Percentiles rank a stretch among this genome's conserved stretches.
phyloP scores from a whole-genome alignment of 306 rosid genomes.

The Rubus idaeus region DNA sequence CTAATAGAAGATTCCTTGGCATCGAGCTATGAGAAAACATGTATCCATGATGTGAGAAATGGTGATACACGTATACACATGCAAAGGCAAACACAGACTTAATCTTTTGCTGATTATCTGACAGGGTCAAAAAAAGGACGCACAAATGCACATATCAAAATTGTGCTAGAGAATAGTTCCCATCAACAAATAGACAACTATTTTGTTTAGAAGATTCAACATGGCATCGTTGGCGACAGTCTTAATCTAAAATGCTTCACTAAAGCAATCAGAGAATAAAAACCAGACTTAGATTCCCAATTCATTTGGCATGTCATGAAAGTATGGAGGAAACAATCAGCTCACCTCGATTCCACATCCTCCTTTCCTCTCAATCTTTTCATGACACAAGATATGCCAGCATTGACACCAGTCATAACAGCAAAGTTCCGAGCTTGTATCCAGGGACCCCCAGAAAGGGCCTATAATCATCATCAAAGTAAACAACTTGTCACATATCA shows the following conservation, averaged over 20 bases:
- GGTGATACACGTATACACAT: not conserved
- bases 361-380: constrained; percentile 94
- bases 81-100: not conserved
- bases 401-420: constrained; percentile 95
- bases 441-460: constrained; percentile 88
- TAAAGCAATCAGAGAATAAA: not conserved
- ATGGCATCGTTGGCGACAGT: not conserved
- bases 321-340: not conserved
- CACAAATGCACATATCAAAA: not conserved
- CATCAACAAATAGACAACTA: not conserved
- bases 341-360: constrained; percentile 87
- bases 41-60: not conserved
- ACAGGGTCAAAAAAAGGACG: not conserved
- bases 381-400: constrained; percentile 90
- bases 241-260: not conserved
- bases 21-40: not conserved
- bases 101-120: not conserved
- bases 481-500: not conserved
- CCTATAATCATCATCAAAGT: constrained; percentile 39
- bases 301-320: constrained; percentile 1
- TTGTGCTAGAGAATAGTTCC: not conserved
- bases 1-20: not conserved
- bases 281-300: not conserved
- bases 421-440: constrained; percentile 97
- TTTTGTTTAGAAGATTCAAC: too few relatives aligned